These are phyloP conservation scores for Carex cristatella DNA, from an alignment of 176 grass and related monocot species.

Conservation along the genomic window DNA sequence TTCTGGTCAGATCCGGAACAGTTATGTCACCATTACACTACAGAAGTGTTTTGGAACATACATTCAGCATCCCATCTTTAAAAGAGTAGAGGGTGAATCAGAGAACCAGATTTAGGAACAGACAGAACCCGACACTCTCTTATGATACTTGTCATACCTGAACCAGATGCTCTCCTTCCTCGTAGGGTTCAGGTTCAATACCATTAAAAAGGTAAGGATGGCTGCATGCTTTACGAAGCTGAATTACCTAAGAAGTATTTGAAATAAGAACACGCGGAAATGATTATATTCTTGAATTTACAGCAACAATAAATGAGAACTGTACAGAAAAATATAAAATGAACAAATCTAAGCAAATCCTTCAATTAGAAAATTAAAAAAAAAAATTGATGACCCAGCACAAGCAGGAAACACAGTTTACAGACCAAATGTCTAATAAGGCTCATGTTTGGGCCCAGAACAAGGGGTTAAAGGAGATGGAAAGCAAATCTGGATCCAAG, in stretches of 20 bases:
- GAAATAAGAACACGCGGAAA: conserved; percentile 12
- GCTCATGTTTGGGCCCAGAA: background rate
- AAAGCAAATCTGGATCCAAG: background rate
- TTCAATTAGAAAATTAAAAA: background rate
- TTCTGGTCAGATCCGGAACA: background rate
- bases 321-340: background rate
- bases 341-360: background rate
- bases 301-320: conserved; percentile 21
- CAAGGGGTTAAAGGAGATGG: background rate
- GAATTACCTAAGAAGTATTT: conserved; percentile 66
- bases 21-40: background rate
- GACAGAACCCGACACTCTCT: background rate
- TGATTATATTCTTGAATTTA: conserved; percentile 20
- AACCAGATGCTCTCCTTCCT: conserved; percentile 76
- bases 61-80: background rate
- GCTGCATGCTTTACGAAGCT: conserved; percentile 87
- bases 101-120: background rate
- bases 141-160: conserved; percentile 22
- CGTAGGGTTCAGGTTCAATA: conserved; percentile 90
- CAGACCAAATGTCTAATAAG: background rate
- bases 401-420: background rate
- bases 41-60: background rate
- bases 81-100: background rate
- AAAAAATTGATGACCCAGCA: background rate
- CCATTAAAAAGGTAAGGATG: conserved; percentile 95